Evolutionary conservation across 352 stramenopile species (phyloP), one percentile per base, ranked within the genome.

Genomic region (Phytophthora idaei): DNA sequence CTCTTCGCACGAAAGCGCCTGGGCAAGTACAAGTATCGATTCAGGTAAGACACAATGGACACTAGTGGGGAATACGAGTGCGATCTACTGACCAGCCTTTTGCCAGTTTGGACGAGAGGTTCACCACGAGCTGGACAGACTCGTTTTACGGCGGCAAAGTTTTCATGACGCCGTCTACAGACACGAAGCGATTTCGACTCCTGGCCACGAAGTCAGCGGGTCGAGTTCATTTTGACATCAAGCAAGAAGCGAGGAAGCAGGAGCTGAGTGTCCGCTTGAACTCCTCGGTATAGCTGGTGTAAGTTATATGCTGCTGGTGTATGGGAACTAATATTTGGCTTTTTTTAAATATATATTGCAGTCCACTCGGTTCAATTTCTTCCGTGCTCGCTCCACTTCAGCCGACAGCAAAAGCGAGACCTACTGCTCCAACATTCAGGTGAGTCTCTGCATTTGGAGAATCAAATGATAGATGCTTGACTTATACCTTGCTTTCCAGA

Each of bases 21-120:
- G 32, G 76, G 82, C 69, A 94, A 94, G 64, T 73, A 82, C 77
- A 94, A 94, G 51, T 86, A 84, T 48, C 83, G 86, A 25, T 94
- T 94, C 64, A 94, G 81, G 81, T 89, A 28, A 48, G 34, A 51
- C 36, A 42, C 5, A 42, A 12, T 39, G 34, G 36, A n/a, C 21
- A 21, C 2, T 17, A 1, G 12, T 42, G 36, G 10, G 36, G 21
- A 0, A 21, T 21, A 21, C 21, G 21, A 42, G 12, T 42, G 36
- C 5, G 4, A 1, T 28, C 5, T 17, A 44, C n/a, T 64, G n/a
- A 53, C 39, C 15, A 9, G 1, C 10, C 31, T 53, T 57, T n/a
- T 61, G 0, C 42, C 57, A 88, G 83, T 71, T 62, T 92, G 54
- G 77, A 83, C 59, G 82, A 91, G 34, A 68, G 65, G 28, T 62